Conservation (phyloP, 768 basidiomycete genomes). For the Suillus subluteus region DNA sequence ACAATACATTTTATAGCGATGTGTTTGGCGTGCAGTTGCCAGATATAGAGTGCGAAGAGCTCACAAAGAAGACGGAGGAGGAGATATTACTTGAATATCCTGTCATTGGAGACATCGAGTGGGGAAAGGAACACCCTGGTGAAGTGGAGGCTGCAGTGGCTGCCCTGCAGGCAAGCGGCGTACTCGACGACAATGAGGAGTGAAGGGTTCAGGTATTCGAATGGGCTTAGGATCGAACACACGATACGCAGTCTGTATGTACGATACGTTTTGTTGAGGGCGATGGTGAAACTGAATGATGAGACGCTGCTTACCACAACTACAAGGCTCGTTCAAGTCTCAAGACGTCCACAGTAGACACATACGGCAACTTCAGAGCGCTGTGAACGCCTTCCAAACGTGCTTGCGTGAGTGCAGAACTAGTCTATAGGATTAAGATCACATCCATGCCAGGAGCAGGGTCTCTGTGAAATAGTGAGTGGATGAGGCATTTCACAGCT, state of each 20-base stretch:
- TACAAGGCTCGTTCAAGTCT: no score
- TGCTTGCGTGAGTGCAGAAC: neutral
- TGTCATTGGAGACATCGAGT: constrained; percentile 15
- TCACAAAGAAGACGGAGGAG: constrained; percentile 4
- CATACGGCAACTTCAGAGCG: neutral
- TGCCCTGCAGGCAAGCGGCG: neutral
- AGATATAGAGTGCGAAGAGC: neutral
- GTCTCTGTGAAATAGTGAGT: neutral
- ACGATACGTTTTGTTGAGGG: no score
- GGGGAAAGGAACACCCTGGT: constrained; percentile 19
- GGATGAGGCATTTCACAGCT: neutral
- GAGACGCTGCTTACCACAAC: no score
- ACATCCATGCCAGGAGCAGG: neutral
- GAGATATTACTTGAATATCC: constrained; percentile 11
- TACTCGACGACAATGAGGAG: neutral
- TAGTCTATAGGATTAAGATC: neutral
- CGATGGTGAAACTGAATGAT: no score
- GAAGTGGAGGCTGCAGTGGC: constrained; percentile 10
- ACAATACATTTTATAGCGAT: neutral
- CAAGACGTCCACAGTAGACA: neutral
- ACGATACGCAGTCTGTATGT: no score
- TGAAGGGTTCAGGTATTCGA: neutral
- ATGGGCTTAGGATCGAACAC: no score
- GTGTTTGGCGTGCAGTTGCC: neutral
- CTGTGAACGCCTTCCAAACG: neutral